phyloP scores from a whole-genome alignment of 106 monocot species.

The Alisma plantagoaquatica region DNA sequence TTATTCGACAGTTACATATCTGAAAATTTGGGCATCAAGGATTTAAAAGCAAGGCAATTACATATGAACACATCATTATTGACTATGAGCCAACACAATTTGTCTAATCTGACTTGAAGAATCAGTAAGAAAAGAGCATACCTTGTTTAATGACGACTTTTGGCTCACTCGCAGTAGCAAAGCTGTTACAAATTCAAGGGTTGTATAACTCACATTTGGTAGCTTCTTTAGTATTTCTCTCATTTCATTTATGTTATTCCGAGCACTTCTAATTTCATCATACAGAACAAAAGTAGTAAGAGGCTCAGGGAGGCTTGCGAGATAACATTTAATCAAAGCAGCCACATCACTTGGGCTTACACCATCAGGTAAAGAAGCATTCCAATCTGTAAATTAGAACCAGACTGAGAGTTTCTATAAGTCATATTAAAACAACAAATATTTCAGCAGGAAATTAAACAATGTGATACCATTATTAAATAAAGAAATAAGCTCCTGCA shows the following conservation, averaged over 20 bases:
- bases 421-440: neutral
- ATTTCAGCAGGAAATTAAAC: neutral
- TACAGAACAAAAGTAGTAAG: conserved; percentile 72
- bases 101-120: too few relatives aligned
- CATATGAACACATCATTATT: too few relatives aligned
- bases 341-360: conserved; percentile 58
- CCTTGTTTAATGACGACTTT: conserved; percentile 88
- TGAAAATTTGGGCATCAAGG: too few relatives aligned
- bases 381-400: conserved; percentile 45
- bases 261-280: conserved; percentile 63
- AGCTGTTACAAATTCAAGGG: conserved; percentile 77
- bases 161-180: conserved; percentile 78
- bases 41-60: too few relatives aligned
- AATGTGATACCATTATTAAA: conserved; percentile 62
- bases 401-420: neutral
- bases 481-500: conserved; percentile 63
- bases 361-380: conserved; percentile 70
- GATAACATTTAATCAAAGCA: conserved; percentile 71
- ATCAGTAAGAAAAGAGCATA: conserved; percentile 10
- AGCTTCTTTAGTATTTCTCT: conserved; percentile 73
- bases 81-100: too few relatives aligned
- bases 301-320: conserved; percentile 89
- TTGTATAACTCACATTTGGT: conserved; percentile 80
- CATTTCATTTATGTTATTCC: conserved; percentile 62
- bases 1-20: too few relatives aligned